Conservation (phyloP, 495 filamentous ascomycete species). For the Cenococcum geophilum region DNA sequence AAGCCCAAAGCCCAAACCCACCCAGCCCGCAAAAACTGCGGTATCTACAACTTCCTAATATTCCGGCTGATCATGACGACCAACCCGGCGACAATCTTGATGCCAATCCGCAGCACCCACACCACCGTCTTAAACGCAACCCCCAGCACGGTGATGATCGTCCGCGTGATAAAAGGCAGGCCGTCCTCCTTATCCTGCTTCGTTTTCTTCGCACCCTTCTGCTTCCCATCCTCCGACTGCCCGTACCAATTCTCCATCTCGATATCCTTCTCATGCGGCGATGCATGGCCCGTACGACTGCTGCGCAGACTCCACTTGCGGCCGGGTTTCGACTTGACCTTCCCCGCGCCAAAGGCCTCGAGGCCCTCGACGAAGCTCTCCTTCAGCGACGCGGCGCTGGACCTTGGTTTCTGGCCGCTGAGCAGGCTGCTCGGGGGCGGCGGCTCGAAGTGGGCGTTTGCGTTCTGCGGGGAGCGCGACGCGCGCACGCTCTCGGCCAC, state of each 20-base stretch:
- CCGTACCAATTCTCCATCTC: conserved; percentile 31
- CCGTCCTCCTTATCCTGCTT: conserved; percentile 21
- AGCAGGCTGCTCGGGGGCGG: conserved; percentile 20
- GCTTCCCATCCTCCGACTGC: conserved; percentile 17
- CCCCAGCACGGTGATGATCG: conserved; percentile 26
- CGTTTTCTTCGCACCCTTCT: conserved; percentile 9
- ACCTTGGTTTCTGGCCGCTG: conserved; percentile 7
- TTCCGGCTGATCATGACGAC: conserved; percentile 31
- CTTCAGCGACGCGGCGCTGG: conserved; percentile 20
- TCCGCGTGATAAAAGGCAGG: conserved; percentile 27
- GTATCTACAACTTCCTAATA: conserved; percentile 27
- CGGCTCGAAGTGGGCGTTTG: conserved; percentile 19
- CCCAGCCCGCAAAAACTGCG: background rate
- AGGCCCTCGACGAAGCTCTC: conserved; percentile 25
- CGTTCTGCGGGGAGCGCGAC: background rate
- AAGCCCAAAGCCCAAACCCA: background rate
- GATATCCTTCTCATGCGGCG: conserved; percentile 29
- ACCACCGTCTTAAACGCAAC: conserved; percentile 30
- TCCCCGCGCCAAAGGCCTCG: conserved; percentile 13
- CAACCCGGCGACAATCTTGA: conserved; percentile 31
- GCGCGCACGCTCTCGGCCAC: conserved; percentile 33
- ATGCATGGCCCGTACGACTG: conserved; percentile 3
- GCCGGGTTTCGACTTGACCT: conserved; percentile 6
- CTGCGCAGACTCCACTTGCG: conserved; percentile 23
- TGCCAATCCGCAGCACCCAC: conserved; percentile 25